Evolutionary conservation across 2,329 filamentous ascomycete genomes (phyloP).

Genomic region (Fusarium sp.): DNA sequence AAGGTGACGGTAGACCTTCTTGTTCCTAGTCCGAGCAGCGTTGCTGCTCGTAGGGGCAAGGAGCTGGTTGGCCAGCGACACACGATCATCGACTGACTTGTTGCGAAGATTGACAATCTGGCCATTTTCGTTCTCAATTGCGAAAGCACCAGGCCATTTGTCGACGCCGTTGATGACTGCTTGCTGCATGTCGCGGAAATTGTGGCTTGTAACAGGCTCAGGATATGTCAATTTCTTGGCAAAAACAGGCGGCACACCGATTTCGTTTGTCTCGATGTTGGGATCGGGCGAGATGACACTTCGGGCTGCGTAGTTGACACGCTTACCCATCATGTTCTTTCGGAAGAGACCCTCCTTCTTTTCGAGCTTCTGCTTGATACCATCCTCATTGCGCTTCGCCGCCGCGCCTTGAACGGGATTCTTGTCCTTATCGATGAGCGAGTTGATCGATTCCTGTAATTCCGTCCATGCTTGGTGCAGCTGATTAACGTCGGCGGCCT

Average conservation of each 20-base stretch:
- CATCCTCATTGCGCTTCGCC: conserved; percentile 83
- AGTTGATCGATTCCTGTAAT: conserved; percentile 90
- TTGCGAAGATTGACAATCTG: conserved; percentile 88
- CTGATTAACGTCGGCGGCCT: conserved; percentile 68
- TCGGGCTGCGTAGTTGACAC: conserved; percentile 96
- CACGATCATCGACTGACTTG: conserved; percentile 88
- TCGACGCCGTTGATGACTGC: conserved; percentile 95
- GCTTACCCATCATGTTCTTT: conserved; percentile 99
- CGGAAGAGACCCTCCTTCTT: conserved; percentile 99
- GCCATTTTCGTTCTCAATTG: conserved; percentile 95
- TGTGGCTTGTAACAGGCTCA: conserved; percentile 96
- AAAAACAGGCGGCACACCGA: conserved; percentile 97
- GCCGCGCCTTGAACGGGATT: conserved; percentile 84
- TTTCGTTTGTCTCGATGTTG: conserved; percentile 99
- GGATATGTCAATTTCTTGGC: conserved; percentile 96
- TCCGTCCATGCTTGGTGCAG: conserved; percentile 84
- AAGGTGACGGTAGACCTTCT: conserved; percentile 96
- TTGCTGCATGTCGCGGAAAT: conserved; percentile 94
- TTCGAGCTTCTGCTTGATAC: conserved; percentile 97
- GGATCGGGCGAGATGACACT: conserved; percentile 98
- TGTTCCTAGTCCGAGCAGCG: conserved; percentile 81
- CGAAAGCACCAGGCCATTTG: conserved; percentile 92
- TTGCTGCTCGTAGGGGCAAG: conserved; percentile 83
- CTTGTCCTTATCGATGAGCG: conserved; percentile 89
- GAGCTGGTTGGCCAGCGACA: conserved; percentile 91